Percentiles rank a stretch among this genome's conserved stretches.
Conservation (phyloP, 164 flowering plant species). For the Amborella trichopoda region DNA sequence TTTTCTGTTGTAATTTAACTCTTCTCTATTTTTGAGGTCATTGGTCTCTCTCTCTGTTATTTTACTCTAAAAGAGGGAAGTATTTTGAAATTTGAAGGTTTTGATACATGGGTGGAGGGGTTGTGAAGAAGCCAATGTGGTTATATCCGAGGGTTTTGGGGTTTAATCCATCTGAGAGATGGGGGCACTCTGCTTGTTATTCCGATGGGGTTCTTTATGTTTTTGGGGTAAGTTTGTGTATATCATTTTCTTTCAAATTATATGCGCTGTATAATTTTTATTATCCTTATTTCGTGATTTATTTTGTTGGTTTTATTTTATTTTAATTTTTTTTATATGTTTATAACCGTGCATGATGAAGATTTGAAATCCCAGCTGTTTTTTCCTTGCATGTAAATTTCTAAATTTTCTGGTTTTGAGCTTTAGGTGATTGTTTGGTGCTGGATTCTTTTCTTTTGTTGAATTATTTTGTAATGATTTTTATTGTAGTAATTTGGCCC, state of each 20-base stretch:
- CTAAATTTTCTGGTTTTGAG: not conserved
- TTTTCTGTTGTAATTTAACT: too few species aligned
- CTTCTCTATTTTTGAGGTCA: too few species aligned
- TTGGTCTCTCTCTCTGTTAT: constrained; percentile 10
- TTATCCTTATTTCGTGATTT: too few species aligned
- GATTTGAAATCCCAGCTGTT: too few species aligned
- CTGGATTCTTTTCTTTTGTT: not conserved
- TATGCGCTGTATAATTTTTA: too few species aligned
- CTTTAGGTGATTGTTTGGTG: not conserved
- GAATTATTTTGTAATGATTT: not conserved
- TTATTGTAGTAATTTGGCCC: too few species aligned
- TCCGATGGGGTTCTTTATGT: constrained; percentile 57
- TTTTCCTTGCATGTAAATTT: too few species aligned
- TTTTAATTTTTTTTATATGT: too few species aligned
- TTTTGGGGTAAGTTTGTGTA: constrained; percentile 83
- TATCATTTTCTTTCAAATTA: too few species aligned
- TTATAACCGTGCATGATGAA: too few species aligned
- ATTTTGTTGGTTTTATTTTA: too few species aligned
- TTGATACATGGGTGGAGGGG: constrained; percentile 33
- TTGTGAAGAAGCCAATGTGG: constrained; percentile 79
- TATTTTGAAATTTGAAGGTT: too few species aligned
- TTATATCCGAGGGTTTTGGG: constrained; percentile 71
- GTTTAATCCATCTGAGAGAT: constrained; percentile 75
- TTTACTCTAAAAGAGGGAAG: not conserved
- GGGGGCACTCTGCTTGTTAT: constrained; percentile 92